Percentiles rank a stretch among this genome's conserved stretches.
phyloP scores from a whole-genome alignment of 805 yeast species.

The Yarrowia osloensis region DNA sequence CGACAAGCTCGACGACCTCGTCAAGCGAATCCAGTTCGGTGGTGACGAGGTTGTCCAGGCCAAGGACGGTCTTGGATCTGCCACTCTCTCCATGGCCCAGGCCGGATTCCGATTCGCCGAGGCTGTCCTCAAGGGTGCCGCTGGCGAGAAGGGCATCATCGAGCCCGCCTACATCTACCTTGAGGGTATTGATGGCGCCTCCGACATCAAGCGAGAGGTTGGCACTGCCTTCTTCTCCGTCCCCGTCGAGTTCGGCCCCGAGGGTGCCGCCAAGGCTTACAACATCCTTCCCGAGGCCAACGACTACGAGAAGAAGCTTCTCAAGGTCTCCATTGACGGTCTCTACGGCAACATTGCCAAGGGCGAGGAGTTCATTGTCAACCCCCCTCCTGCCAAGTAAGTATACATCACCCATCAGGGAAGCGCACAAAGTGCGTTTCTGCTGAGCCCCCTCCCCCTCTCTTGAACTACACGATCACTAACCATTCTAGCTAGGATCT shows the following conservation, averaged over 20 bases:
- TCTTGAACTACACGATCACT: constrained; percentile 29
- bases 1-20: constrained; percentile 65
- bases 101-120: constrained; percentile 83
- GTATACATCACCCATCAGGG: constrained; percentile 30
- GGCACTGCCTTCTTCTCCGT: constrained; percentile 78
- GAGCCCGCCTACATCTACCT: constrained; percentile 55
- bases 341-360: constrained; percentile 87
- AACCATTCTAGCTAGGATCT: constrained; percentile 31
- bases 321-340: constrained; percentile 82
- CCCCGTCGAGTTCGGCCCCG: constrained; percentile 68
- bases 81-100: constrained; percentile 90
- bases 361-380: constrained; percentile 79
- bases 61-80: constrained; percentile 91
- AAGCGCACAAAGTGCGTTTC: constrained; percentile 7
- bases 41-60: constrained; percentile 96
- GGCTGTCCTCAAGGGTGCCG: constrained; percentile 48
- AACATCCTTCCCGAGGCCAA: constrained; percentile 65
- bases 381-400: constrained; percentile 40
- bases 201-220: constrained; percentile 67
- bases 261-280: constrained; percentile 70
- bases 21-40: constrained; percentile 91
- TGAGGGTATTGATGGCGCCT: constrained; percentile 48
- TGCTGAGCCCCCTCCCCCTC: background rate
- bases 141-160: constrained; percentile 50
- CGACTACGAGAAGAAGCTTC: constrained; percentile 79